A percentile compares a stretch with the other conserved stretches of the same genome.
These are phyloP conservation scores for Cystobasidium sp. DNA, from an alignment of 1,284 basidiomycete genomes.

Conservation along the genomic window DNA sequence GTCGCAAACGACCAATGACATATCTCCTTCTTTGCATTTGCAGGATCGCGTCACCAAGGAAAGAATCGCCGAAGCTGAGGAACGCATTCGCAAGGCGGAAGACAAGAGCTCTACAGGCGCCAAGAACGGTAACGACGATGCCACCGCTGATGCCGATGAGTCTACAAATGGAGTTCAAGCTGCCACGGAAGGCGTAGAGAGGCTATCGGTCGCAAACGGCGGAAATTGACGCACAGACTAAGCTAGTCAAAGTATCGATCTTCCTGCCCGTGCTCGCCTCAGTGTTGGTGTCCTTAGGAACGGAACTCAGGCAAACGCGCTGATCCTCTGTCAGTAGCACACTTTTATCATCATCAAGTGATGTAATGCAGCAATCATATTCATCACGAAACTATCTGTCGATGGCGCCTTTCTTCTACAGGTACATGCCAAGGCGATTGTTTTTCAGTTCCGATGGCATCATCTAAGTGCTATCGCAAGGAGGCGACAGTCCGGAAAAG, in stretches of 20 bases:
- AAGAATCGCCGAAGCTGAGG: conserved; percentile 62
- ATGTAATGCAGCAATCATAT: not conserved
- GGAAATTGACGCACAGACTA: conserved; percentile 5
- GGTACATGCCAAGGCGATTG: no score
- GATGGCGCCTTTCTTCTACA: not conserved
- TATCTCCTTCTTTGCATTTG: not conserved
- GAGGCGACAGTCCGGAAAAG: no score
- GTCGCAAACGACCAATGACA: not conserved
- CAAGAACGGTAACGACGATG: conserved; percentile 13
- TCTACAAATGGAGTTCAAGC: conserved; percentile 23
- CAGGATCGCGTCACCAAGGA: conserved; percentile 66
- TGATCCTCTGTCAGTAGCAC: not conserved
- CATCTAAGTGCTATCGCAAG: no score
- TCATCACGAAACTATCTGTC: not conserved
- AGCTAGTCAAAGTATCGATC: not conserved
- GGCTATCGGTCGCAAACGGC: conserved; percentile 8
- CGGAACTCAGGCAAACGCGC: not conserved
- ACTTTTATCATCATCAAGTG: conserved; percentile 2
- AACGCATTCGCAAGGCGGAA: conserved; percentile 56
- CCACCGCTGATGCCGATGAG: conserved; percentile 36
- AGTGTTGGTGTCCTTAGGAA: no score
- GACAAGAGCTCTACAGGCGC: conserved; percentile 18
- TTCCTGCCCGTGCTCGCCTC: no score
- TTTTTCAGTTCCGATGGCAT: no score
- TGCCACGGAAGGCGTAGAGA: conserved; percentile 16